Conservation (phyloP, 768 basidiomycete species). For the Lactarius trivialis region DNA sequence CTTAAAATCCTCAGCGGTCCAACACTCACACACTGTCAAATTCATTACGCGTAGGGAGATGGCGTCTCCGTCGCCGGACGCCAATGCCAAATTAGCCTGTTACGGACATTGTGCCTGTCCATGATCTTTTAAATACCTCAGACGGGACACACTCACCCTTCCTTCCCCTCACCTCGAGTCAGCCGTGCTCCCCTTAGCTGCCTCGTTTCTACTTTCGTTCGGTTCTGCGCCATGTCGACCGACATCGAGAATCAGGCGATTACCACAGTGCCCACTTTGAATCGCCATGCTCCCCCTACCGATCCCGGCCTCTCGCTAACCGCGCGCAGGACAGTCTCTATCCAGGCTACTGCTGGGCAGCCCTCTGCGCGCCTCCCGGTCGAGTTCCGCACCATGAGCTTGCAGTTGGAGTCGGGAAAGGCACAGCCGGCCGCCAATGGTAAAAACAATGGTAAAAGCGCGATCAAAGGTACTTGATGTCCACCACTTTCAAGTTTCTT, state of each 20-base stretch:
- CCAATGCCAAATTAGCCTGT: too few relatives aligned
- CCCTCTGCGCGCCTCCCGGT: conserved; percentile 18
- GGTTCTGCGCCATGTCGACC: not conserved
- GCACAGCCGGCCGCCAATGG: not conserved
- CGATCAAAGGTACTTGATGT: conserved; percentile 4
- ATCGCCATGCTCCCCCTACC: not conserved
- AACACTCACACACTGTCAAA: too few relatives aligned
- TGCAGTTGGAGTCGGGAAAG: conserved; percentile 10
- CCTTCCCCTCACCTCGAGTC: not conserved
- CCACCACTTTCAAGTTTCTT: not conserved
- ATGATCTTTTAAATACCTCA: not conserved
- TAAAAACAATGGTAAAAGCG: conserved; percentile 1
- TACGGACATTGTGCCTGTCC: not conserved
- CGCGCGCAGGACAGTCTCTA: conserved; percentile 5
- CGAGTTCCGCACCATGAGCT: conserved; percentile 22
- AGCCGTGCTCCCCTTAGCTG: not conserved
- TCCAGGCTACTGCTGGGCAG: not conserved
- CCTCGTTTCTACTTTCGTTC: not conserved
- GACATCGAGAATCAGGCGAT: conserved; percentile 14
- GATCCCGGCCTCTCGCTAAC: not conserved
- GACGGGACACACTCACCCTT: not conserved
- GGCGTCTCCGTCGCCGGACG: not conserved
- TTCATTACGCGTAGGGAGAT: too few relatives aligned
- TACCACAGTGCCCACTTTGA: not conserved
- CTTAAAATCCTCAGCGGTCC: not conserved